Percentiles rank a stretch among this genome's conserved stretches.
Conservation (phyloP, 2,329 filamentous ascomycete genomes). For the Diaporthe caulivora region DNA sequence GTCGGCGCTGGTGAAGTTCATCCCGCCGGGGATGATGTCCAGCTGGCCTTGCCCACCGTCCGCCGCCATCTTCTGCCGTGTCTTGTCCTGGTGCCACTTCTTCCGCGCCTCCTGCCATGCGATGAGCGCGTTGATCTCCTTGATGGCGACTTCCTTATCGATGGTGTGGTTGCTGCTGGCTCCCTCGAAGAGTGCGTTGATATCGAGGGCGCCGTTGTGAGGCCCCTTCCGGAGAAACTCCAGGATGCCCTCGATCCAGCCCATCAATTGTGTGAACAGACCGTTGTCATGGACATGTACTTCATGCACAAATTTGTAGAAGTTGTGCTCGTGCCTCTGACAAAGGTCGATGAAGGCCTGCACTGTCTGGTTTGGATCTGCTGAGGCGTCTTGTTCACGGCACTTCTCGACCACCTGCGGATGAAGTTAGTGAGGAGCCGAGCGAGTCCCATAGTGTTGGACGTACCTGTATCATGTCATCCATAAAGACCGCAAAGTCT, state of each 20-base stretch:
- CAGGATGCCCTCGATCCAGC: conserved; percentile 95
- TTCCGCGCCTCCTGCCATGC: conserved; percentile 95
- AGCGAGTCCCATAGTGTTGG: background rate
- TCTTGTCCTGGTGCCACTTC: conserved; percentile 99
- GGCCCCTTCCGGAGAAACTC: conserved; percentile 93
- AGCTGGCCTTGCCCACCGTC: conserved; percentile 70
- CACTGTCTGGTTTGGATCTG: conserved; percentile 97
- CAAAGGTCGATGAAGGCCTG: conserved; percentile 98
- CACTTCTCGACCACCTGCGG: conserved; percentile 72
- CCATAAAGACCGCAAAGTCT: conserved; percentile 92
- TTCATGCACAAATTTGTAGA: conserved; percentile 99
- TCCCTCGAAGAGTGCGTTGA: conserved; percentile 92
- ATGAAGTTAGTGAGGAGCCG: background rate
- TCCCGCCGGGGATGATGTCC: conserved; percentile 65
- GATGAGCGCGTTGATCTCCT: conserved; percentile 88
- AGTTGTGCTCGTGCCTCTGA: conserved; percentile 92
- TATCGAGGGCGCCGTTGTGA: conserved; percentile 86
- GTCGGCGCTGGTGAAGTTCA: conserved; percentile 81
- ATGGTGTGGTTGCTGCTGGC: conserved; percentile 76
- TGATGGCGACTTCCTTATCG: conserved; percentile 78
- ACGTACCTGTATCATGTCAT: conserved; percentile 87
- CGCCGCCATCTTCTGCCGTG: conserved; percentile 97
- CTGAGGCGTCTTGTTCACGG: conserved; percentile 83
- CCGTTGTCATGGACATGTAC: conserved; percentile 98
- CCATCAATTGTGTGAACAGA: conserved; percentile 95